Conservation (phyloP, 2,329 filamentous ascomycete genomes). For the Periconia macrospinosa region DNA sequence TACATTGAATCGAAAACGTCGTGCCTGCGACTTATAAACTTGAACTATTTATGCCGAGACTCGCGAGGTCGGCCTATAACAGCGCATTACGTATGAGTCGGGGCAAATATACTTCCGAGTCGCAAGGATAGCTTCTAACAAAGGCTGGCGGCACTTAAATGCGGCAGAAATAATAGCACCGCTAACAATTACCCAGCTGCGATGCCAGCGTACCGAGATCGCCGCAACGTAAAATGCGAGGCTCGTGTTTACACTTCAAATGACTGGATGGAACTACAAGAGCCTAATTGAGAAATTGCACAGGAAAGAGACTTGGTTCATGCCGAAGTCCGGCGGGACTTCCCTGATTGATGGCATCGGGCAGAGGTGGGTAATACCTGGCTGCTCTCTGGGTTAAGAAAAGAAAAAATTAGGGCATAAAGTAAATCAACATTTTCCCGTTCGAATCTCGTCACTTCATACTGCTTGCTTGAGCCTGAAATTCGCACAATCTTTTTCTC, state of each 20-base stretch:
- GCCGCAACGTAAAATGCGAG: background rate
- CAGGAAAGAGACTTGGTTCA: background rate
- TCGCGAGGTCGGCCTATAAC: no score
- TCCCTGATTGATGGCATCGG: background rate
- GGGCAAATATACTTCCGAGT: no score
- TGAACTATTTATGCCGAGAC: no score
- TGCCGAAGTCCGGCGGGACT: background rate
- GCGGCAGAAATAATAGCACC: no score
- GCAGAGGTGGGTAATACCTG: background rate
- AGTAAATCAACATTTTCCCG: background rate
- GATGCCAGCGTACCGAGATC: background rate
- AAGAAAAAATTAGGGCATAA: background rate
- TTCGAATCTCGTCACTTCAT: background rate
- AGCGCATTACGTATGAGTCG: no score
- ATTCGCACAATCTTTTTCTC: background rate
- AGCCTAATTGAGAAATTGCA: background rate
- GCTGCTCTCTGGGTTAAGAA: background rate
- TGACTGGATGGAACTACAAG: background rate
- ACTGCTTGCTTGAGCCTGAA: background rate
- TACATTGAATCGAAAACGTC: no score
- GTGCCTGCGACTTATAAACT: no score
- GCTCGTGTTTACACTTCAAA: background rate
- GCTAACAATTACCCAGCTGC: slow-evolving; percentile 3
- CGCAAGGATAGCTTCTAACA: no score
- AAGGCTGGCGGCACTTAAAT: no score